Percentiles rank a stretch among this genome's conserved stretches.
Evolutionary conservation across 176 grass and related monocot species (phyloP).

Genomic region (Tuctoria greenei): DNA sequence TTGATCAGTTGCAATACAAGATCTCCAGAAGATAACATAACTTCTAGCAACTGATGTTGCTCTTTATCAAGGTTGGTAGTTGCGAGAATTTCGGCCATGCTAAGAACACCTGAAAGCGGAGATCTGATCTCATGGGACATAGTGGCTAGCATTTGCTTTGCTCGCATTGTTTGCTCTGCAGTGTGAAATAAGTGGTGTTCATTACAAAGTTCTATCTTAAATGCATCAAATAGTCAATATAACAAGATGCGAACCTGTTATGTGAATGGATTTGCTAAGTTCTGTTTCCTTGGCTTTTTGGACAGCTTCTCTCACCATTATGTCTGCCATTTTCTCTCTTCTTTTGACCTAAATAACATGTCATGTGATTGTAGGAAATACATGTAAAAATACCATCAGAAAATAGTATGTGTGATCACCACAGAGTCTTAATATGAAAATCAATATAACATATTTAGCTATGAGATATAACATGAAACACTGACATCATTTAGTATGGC

Average conservation of each 20-base stretch:
- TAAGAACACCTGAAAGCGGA: slow-evolving; percentile 86
- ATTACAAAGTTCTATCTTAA: slow-evolving; percentile 11
- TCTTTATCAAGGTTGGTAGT: slow-evolving; percentile 72
- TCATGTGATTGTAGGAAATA: not conserved
- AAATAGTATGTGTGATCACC: slow-evolving; percentile 3
- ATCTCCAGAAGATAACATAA: slow-evolving; percentile 97
- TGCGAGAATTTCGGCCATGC: slow-evolving; percentile 91
- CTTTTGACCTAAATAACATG: slow-evolving; percentile 44
- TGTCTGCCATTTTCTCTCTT: slow-evolving; percentile 83
- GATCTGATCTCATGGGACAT: slow-evolving; percentile 99
- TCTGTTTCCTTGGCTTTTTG: slow-evolving; percentile 95
- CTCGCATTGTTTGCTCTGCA: slow-evolving; percentile 95
- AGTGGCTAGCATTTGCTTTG: slow-evolving; percentile 96
- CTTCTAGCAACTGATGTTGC: slow-evolving; percentile 81
- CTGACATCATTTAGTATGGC: not conserved
- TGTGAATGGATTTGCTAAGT: slow-evolving; percentile 81
- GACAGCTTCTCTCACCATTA: slow-evolving; percentile 78
- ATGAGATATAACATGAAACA: slow-evolving; percentile 22
- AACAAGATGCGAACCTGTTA: slow-evolving; percentile 66
- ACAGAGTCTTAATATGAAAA: slow-evolving; percentile 24
- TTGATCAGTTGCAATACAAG: slow-evolving; percentile 93
- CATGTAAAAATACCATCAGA: not conserved
- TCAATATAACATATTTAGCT: slow-evolving; percentile 12
- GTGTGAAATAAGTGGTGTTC: slow-evolving; percentile 25
- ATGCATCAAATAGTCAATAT: not conserved